Base-by-base conservation (phyloP, 2,329 filamentous ascomycete genomes). In the Fusarium coicis region DNA sequence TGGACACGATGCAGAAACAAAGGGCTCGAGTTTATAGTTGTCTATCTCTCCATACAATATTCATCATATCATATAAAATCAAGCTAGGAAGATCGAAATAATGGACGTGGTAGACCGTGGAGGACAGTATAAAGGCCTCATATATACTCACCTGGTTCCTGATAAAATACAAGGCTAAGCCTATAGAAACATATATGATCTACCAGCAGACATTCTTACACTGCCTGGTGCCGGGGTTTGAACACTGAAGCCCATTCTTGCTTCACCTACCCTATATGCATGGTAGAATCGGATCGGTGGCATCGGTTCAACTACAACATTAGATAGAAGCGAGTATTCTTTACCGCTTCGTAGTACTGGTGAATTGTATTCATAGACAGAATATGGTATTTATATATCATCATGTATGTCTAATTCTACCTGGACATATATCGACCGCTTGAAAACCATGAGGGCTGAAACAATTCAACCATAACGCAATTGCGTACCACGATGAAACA, bases 311-410 rank as follows among this genome's bases (percentile, higher is more conserved):
- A 34, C n/a, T 50, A 23, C 11, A 23, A 14, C 16, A 7, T 50
- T 15, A 34, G n/a, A 36, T 15, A 52, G 18, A 23, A 15, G 30
- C 47, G 9, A 36, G 7, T 19, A 36, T 11, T 26, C 11, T 34
- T 36, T 12, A 11, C 10, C 16, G 12, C 23, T 21, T 10, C 7
- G 10, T 15, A 50, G 9, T 19, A 34, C 9, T 19, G 4, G 14
- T 10, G 18, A 5, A 14, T 6, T 5, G 4, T 34, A 34, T 23
- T 12, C 9, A 7, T 10, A 10, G 3, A 4, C 9, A 26, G 9
- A 8, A 3, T 23, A 12, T 50, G n/a, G 11, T 23, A 19, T 6
- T 9, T 30, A 19, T n/a, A 19, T 14, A 15, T 23, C 18, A 16
- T 12, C 28, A 4, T 19, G 11, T 19, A 23, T 12, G 19, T 9